These are phyloP conservation scores for Penicillium corylophilum DNA, from an alignment of 2,329 filamentous ascomycete genomes.

Conservation along the genomic window DNA sequence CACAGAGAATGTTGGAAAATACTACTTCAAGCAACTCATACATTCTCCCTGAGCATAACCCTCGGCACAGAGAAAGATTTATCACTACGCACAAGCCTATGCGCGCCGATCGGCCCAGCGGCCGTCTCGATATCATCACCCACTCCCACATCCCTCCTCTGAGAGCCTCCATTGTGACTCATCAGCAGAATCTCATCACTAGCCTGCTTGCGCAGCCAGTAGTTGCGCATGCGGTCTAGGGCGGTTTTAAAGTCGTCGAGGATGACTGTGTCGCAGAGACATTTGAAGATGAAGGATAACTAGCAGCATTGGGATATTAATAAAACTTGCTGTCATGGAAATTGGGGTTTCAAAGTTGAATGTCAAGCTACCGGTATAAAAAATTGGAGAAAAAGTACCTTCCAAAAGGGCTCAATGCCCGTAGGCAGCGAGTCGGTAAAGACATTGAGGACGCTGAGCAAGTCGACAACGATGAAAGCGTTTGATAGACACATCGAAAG, in stretches of 20 bases:
- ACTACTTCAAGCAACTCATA: no score
- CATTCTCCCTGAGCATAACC: not conserved
- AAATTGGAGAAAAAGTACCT: no score
- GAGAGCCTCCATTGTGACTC: not conserved
- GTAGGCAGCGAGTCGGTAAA: slow-evolving; percentile 45
- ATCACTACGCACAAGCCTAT: slow-evolving; percentile 7
- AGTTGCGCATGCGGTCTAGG: slow-evolving; percentile 39
- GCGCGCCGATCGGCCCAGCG: not conserved
- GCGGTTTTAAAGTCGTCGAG: slow-evolving; percentile 68
- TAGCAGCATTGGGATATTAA: no score
- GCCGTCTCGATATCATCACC: slow-evolving; percentile 11
- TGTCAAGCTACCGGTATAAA: no score
- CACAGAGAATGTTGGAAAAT: no score
- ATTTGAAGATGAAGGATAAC: slow-evolving; percentile 64
- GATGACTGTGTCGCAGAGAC: slow-evolving; percentile 64
- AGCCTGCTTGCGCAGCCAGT: slow-evolving; percentile 34
- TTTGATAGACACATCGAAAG: slow-evolving; percentile 61
- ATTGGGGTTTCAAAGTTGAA: no score
- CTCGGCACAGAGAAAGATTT: slow-evolving; percentile 13
- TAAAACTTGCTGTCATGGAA: no score
- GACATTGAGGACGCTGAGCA: slow-evolving; percentile 57
- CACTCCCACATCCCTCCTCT: not conserved
- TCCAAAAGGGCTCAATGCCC: slow-evolving; percentile 68
- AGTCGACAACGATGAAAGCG: slow-evolving; percentile 61
- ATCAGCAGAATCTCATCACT: slow-evolving; percentile 18